Conservation (phyloP, 2,329 filamentous ascomycete genomes). For the Trichoderma harzianum region DNA sequence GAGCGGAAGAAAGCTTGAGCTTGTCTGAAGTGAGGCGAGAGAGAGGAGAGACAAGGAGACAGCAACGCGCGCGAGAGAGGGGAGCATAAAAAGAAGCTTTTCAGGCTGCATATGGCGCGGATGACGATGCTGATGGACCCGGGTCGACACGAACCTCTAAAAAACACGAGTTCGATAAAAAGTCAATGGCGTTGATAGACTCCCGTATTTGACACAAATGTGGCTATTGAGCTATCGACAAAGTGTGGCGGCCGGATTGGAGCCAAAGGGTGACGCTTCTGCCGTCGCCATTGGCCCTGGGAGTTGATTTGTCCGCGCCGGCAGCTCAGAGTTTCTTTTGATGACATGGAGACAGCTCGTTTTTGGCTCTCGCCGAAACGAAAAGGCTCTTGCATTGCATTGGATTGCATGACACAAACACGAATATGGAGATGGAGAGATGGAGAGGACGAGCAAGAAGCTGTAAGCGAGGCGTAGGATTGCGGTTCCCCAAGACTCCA, state of each 20-base stretch:
- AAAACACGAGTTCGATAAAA: neutral
- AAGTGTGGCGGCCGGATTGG: neutral
- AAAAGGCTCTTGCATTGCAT: neutral
- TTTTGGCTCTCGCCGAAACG: neutral
- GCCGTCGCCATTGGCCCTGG: neutral
- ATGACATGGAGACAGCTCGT: neutral
- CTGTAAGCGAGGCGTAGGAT: slow-evolving; percentile 8
- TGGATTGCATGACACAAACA: neutral
- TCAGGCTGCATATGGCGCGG: neutral
- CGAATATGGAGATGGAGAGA: neutral
- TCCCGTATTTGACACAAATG: slow-evolving; percentile 4
- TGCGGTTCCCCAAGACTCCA: neutral
- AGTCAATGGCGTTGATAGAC: neutral
- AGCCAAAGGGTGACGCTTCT: neutral
- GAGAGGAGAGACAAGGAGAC: neutral
- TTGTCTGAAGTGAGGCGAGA: neutral
- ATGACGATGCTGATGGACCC: neutral
- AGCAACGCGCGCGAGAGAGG: neutral
- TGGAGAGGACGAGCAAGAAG: neutral
- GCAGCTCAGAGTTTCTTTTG: neutral
- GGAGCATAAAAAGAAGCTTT: slow-evolving; percentile 7
- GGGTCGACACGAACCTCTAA: neutral
- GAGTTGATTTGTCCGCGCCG: neutral
- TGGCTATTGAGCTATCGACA: neutral
- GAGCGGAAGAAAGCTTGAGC: neutral